Percentiles rank a stretch among this genome's conserved stretches.
Evolutionary conservation across 805 yeast species (phyloP).

Genomic region (Saccharomycopsis fibuligera): DNA sequence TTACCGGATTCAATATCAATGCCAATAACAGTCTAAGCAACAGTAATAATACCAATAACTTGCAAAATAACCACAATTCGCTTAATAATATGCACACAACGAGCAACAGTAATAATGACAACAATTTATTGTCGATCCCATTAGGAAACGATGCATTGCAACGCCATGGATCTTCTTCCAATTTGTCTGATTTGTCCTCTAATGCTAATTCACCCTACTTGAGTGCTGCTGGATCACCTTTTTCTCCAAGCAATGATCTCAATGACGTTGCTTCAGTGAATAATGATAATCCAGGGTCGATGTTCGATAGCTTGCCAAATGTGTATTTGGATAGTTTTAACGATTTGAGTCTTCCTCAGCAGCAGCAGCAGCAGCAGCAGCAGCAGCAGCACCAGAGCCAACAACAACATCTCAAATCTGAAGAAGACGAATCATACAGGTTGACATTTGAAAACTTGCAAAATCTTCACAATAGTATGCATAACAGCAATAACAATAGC

Average conservation of each 20-base stretch:
- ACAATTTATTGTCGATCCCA: neutral
- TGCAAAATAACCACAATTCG: neutral
- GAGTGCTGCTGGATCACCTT: conserved; percentile 15
- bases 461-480: neutral
- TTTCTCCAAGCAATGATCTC: conserved; percentile 9
- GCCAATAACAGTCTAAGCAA: no score
- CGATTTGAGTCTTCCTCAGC: neutral
- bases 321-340: neutral
- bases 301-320: neutral
- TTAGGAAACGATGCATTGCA: neutral
- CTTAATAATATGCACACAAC: neutral
- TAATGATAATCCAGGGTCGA: conserved; percentile 4
- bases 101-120: neutral
- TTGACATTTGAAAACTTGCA: conserved; percentile 16
- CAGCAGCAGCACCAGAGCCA: no score
- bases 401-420: neutral
- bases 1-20: neutral
- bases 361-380: neutral
- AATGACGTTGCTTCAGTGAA: conserved; percentile 11
- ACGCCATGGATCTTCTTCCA: conserved; percentile 9
- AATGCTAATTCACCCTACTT: conserved; percentile 13
- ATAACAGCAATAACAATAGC: neutral
- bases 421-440: neutral
- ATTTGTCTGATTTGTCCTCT: conserved; percentile 15
- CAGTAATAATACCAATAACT: no score